Evolutionary conservation across 257 asterid genomes (phyloP), one percentile per base, ranked within the genome.

Genomic region (Solanum etuberosum): DNA sequence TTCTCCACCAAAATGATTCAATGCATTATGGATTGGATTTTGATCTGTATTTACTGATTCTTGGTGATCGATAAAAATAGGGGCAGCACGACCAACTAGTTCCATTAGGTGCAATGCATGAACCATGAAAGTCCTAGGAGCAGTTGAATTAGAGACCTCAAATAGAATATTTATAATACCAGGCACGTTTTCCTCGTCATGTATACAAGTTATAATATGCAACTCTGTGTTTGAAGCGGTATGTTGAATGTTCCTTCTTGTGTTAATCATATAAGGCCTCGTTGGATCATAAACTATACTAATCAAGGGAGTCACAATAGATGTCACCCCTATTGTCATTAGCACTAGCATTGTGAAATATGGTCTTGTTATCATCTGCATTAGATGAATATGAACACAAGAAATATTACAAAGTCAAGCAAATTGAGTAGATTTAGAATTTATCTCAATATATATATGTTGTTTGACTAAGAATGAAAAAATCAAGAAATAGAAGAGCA

Each of bases 241-340:
- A 82, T 95, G 98, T 48, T 95, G 99, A 80, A 96, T 93, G 42
- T 88, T 93, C 86, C 95, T 90, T 88, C 98, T 86, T 77, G 88
- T 92, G 93, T 93, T 91, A 70, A 95, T 91, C 94, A 92, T 91
- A 85, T 96, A 96, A 27, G 98, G 98, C 90, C 93, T 92, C 1
- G 95, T 89, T 8, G 99, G 98, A 88, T 94, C 95, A 74, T 95
- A 96, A 80, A 95, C 37, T 31, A 94, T 63, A 88, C 94, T 90
- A 87, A 95, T 91, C 86, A 96, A 9, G 1, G 98, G 98, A 8
- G 97, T 89, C 6, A 86, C 78, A 72, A 93, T 15, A 38, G 92
- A 94, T 78, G 98, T 93, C 85, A 90, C 83, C 12, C 61, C 34
- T 25, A 89, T 5, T 21, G 94, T 86, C 86, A 90, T 27, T 32